Percentiles rank a stretch among this genome's conserved stretches.
phyloP scores from a whole-genome alignment of 345 rosid genomes.

The Lumnitzera racemosa region DNA sequence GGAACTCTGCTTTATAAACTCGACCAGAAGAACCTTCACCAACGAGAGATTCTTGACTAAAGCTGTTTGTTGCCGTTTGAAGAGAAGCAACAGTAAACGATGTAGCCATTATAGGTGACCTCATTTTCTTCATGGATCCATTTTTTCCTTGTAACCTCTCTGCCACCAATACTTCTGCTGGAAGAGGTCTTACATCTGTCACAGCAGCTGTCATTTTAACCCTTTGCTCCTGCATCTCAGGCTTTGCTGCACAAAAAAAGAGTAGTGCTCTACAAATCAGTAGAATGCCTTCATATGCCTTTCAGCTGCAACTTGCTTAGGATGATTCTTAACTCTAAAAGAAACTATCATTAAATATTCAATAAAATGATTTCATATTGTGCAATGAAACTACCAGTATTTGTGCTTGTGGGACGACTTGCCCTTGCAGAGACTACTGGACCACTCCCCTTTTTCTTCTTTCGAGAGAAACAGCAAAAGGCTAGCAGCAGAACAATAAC shows the following conservation, averaged over 20 bases:
- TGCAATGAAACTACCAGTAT: conserved; percentile 5
- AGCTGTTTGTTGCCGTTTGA: conserved; percentile 87
- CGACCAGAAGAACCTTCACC: conserved; percentile 99
- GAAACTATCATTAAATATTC: neutral
- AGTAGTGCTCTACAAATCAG: neutral
- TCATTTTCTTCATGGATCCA: conserved; percentile 60
- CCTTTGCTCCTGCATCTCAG: conserved; percentile 59
- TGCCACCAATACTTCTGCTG: conserved; percentile 56
- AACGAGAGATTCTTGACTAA: conserved; percentile 78
- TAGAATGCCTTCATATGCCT: neutral
- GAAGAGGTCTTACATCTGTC: conserved; percentile 63
- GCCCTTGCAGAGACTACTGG: conserved; percentile 9
- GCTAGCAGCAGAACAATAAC: conserved; percentile 39
- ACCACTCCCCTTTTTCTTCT: conserved; percentile 2
- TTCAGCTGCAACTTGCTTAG: too few relatives aligned
- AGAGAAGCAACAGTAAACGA: conserved; percentile 79
- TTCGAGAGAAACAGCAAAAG: conserved; percentile 38
- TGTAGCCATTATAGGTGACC: conserved; percentile 74
- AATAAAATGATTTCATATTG: too few relatives aligned
- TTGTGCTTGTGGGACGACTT: conserved; percentile 13
- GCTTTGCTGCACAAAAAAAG: conserved; percentile 22
- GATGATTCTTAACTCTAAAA: neutral
- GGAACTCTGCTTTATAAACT: conserved; percentile 85
- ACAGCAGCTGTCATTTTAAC: conserved; percentile 58
- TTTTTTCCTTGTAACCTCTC: conserved; percentile 54